Conservation (phyloP, 495 filamentous ascomycete genomes). For the Xylaria venustula region DNA sequence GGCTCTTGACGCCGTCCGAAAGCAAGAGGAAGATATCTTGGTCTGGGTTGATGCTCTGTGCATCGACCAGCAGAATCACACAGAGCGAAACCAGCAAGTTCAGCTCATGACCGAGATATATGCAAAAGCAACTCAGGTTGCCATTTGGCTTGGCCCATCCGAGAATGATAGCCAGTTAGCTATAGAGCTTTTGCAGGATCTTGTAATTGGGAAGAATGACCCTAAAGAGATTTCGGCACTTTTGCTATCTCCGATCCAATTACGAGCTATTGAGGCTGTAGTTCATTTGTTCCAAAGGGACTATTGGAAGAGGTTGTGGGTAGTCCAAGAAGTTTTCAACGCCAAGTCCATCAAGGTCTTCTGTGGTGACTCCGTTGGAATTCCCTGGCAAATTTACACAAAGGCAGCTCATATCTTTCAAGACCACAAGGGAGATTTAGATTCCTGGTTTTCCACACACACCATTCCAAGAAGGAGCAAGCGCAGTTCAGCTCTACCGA, state of each 20-base stretch:
- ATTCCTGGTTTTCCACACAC: background rate
- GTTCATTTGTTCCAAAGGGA: conserved; percentile 30
- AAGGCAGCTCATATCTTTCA: background rate
- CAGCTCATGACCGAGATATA: conserved; percentile 36
- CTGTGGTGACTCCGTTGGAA: conserved; percentile 18
- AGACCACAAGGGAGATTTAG: background rate
- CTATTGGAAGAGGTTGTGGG: conserved; percentile 34
- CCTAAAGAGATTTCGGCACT: background rate
- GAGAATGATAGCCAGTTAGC: conserved; percentile 23
- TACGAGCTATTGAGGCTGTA: conserved; percentile 15
- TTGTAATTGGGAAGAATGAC: background rate
- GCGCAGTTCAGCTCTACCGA: background rate
- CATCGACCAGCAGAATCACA: conserved; percentile 26
- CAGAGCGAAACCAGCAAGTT: conserved; percentile 24
- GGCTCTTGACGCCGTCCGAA: conserved; percentile 20
- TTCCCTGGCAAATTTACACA: conserved; percentile 13
- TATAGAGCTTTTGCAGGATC: background rate
- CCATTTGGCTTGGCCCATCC: conserved; percentile 39
- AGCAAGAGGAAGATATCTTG: background rate
- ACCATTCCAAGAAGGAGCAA: background rate
- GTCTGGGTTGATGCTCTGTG: conserved; percentile 30
- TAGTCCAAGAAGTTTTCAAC: conserved; percentile 33
- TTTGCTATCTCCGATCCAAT: background rate
- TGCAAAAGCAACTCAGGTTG: conserved; percentile 24
- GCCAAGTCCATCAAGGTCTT: conserved; percentile 23